Evolutionary conservation across 345 rosid genomes (phyloP), one percentile per base, ranked within the genome.

Genomic region (Turnera subulata): DNA sequence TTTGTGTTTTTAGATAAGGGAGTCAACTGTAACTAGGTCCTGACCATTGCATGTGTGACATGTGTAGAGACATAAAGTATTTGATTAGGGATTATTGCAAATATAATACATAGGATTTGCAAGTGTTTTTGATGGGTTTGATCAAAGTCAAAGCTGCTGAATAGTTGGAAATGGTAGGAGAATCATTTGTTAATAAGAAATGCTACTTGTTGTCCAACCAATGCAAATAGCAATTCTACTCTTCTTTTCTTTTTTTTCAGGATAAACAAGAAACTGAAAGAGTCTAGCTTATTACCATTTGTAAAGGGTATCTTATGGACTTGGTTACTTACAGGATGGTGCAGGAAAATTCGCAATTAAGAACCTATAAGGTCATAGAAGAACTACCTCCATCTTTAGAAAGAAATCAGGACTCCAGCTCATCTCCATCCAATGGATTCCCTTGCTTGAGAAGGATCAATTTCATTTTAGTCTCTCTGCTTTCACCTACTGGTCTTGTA

Each of bases 31-130:
- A 37, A 16, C 50, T 32, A 11, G 61, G 21, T 32, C 46, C 6
- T 40, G 40, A 11, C 61, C 60, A 33, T 46, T 74, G 82, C 82
- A 76, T 76, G 84, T n/a, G 23, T 37, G 69, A 65, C 78, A 63
- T 50, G 63, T 71, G 74, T 57, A 16, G 17, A n/a, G 24, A 29
- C 61, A 29, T 52, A 52, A 10, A 6, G 47, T 18, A 48, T 44
- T 45, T 55, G 61, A 47, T 39, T 63, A 53, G 38, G 57, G 42
- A 49, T 62, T 50, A 23, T 49, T 18, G 33, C 13, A 2, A 22
- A 33, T 33, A 53, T 32, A 37, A 24, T 51, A 4, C 26, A 32
- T 18, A 15, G 23, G 58, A 33, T 55, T 56, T 12, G 50, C 44
- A 32, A n/a, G 37, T 25, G n/a, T 35, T 38, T 37, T 11, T 26